Percentiles rank a stretch among this genome's conserved stretches.
phyloP scores from a whole-genome alignment of 768 basidiomycete genomes.

The Fomitopsis pulvina region DNA sequence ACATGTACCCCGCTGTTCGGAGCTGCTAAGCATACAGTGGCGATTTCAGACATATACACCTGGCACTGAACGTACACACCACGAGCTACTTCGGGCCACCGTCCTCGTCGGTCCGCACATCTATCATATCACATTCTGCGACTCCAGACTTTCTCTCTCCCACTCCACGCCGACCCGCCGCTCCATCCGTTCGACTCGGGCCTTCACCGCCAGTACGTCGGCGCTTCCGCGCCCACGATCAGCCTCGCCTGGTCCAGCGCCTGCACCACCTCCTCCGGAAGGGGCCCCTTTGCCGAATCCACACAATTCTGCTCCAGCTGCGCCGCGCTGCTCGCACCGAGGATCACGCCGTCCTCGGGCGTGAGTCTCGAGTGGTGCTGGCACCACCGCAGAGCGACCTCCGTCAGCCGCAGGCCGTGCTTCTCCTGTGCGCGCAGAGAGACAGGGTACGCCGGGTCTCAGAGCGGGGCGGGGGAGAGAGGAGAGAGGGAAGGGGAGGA shows the following conservation, averaged over 20 bases:
- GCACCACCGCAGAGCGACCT: constrained; percentile 57
- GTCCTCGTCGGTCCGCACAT: too few relatives aligned
- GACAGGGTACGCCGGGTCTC: neutral
- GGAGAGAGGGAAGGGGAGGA: neutral
- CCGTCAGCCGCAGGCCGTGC: constrained; percentile 40
- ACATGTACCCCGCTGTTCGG: too few relatives aligned
- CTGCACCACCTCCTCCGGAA: constrained; percentile 44
- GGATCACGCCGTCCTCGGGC: constrained; percentile 38
- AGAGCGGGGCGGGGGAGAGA: neutral
- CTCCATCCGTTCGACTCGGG: too few relatives aligned
- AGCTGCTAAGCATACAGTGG: too few relatives aligned
- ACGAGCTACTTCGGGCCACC: too few relatives aligned
- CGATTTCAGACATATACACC: too few relatives aligned
- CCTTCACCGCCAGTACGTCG: constrained; percentile 20
- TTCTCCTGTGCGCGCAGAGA: constrained; percentile 27
- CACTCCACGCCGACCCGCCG: too few relatives aligned
- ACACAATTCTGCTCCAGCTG: constrained; percentile 40
- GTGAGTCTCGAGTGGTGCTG: constrained; percentile 47
- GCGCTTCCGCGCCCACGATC: constrained; percentile 25
- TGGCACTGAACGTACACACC: too few relatives aligned
- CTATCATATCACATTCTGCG: too few relatives aligned
- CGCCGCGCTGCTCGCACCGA: constrained; percentile 39
- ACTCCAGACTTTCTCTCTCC: too few relatives aligned
- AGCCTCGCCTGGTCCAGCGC: constrained; percentile 44
- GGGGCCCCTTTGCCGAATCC: constrained; percentile 45